Evolutionary conservation across 169 alveolate species (phyloP), one percentile per base, ranked within the genome.

Genomic region (Babesia bovis): DNA sequence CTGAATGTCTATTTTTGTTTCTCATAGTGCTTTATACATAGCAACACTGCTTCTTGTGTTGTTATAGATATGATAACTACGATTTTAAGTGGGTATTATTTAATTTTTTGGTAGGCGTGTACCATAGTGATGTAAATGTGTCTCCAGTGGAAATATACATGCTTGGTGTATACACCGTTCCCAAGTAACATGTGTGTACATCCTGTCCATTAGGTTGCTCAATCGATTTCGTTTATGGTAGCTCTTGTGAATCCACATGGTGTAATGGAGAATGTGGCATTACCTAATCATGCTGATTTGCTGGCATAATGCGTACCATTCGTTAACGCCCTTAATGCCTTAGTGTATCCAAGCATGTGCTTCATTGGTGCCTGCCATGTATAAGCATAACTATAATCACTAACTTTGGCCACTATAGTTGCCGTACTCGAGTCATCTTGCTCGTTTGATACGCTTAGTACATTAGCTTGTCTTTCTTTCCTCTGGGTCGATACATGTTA

Each of bases 251-350:
- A 67, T 0, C 78, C 78, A 35, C 68, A 41, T 1, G 58, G 66
- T 32, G 26, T 23, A 66, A 67, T 67, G 17, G 78, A 51, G 42
- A 67, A 67, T 13, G 78, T 52, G 21, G 69, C 78, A n/a, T 67
- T 67, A 15, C 78, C 78, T 67, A 38, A 13, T 52, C 49, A 36
- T 28, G 3, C 7, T 13, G 13, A 38, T 7, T 7, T 38, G 13
- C 45, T 9, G 7, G 45, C n/a, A 9, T 19, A 1, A 2, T 17
- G 10, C 35, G 3, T 38, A 67, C 78, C 78, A 45, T 56, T 67
- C 6, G 78, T 67, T 3, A 67, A 32, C 10, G 78, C 66, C 26
- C 78, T 52, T 17, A 67, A 44, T 5, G 68, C 36, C 45, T 56
- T 67, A 30, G 78, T 67, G 38, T 67, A 67, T 15, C 78, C 78